Evolutionary conservation across 371 early-diverging fungal genomes (phyloP).

Genomic region (Rhizomucor miehei): DNA sequence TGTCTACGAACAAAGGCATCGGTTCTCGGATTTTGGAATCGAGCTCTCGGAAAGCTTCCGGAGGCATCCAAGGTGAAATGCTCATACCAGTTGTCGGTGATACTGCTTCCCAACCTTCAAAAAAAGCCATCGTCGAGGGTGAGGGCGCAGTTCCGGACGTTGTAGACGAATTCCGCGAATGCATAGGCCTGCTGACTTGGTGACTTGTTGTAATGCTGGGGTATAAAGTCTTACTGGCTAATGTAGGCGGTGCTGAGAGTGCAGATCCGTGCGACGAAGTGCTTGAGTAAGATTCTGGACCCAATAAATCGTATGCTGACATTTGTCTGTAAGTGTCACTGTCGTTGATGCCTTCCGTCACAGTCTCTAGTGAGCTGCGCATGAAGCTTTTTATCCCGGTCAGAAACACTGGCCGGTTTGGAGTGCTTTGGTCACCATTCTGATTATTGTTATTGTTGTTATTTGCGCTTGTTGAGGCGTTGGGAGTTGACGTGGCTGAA

Average conservation of each 20-base stretch:
- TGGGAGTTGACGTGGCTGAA: slow-evolving; percentile 12
- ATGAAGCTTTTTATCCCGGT: slow-evolving; percentile 26
- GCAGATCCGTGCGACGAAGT: slow-evolving; percentile 8
- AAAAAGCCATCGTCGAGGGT: slow-evolving; percentile 29
- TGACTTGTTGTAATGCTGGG: background rate
- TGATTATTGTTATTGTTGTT: too few species aligned
- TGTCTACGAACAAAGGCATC: background rate
- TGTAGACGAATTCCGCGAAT: background rate
- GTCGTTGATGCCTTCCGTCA: slow-evolving; percentile 13
- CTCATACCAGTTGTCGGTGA: slow-evolving; percentile 30
- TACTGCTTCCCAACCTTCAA: slow-evolving; percentile 25
- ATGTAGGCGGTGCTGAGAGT: slow-evolving; percentile 3
- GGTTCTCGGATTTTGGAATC: too few species aligned
- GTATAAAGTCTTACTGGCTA: background rate
- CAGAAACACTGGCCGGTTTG: slow-evolving; percentile 18
- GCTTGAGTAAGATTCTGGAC: background rate
- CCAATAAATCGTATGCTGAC: background rate
- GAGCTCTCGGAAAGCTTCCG: slow-evolving; percentile 5
- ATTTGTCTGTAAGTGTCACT: too few species aligned
- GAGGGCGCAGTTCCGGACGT: slow-evolving; percentile 9
- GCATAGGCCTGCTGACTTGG: background rate
- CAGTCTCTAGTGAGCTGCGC: slow-evolving; percentile 33
- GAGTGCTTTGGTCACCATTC: too few species aligned
- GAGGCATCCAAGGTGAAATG: slow-evolving; percentile 17
- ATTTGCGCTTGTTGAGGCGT: background rate